Conservation (phyloP, 805 yeast genomes). For the Lipomyces yamanashiensis region DNA sequence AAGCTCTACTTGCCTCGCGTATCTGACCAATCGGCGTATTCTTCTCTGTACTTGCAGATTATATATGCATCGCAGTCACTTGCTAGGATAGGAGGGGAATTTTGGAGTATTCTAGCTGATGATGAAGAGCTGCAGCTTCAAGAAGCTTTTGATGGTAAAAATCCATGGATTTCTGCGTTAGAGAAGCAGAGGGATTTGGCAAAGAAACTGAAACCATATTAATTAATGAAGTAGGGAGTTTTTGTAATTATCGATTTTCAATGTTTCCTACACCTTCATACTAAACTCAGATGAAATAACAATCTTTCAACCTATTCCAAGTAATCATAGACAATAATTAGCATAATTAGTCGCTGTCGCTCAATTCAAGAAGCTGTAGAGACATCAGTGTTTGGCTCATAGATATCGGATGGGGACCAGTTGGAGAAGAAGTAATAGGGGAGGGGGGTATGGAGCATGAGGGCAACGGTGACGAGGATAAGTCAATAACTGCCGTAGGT, state of each 20-base stretch:
- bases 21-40: slow-evolving; percentile 45
- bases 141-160: slow-evolving; percentile 18
- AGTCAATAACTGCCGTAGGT: neutral
- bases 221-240: neutral
- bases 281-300: no score
- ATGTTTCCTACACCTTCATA: no score
- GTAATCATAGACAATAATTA: neutral
- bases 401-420: neutral
- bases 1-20: slow-evolving; percentile 41
- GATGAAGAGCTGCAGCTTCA: slow-evolving; percentile 3
- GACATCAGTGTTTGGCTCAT: neutral
- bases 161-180: slow-evolving; percentile 37
- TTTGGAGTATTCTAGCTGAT: slow-evolving; percentile 50
- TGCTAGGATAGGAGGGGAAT: slow-evolving; percentile 70
- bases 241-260: neutral
- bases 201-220: slow-evolving; percentile 28
- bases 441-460: no score
- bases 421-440: neutral
- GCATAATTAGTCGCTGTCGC: neutral
- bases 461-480: slow-evolving; percentile 12
- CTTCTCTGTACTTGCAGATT: slow-evolving; percentile 77
- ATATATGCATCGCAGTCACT: slow-evolving; percentile 89
- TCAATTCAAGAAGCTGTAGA: neutral
- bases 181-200: slow-evolving; percentile 38
- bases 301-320: no score